Evolutionary conservation across 306 rosid genomes (phyloP), one percentile per base, ranked within the genome.

Genomic region (Nissolia schottii): DNA sequence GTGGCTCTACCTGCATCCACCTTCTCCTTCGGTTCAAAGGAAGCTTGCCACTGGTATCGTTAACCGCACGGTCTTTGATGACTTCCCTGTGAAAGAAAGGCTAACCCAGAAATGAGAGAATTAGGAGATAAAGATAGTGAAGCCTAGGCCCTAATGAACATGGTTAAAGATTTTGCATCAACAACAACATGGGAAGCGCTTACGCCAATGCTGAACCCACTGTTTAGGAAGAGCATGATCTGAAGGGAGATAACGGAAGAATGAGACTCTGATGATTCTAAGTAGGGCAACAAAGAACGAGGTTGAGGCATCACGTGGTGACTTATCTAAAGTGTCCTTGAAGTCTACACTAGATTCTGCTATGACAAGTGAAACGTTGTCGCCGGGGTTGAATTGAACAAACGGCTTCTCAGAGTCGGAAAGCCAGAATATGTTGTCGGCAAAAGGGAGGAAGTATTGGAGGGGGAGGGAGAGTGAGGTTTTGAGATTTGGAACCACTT

Each of bases 71-170:
- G 34, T 79, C 85, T 9, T 76, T 32, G 71, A 88, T 67, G 1
- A 67, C 23, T 0, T 71, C 48, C 49, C 88, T 76, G 19, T 84
- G 84, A 0, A 74, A 54, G 46, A 74, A 81, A 0, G 90, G 92
- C 3, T 61, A 85, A 76, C 18, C 76, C 80, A n/a, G n/a, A n/a
- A n/a, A n/a, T n/a, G n/a, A n/a, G n/a, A n/a, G n/a, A n/a, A n/a
- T n/a, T n/a, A 0, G 70, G 77, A 13, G 6, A 3, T 46, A 78
- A 27, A 20, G 76, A 5, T 1, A 68, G 3, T 8, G 54, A 61
- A 64, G 86, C 79, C 90, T 92, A 89, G 1, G 87, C 80, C 46
- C 85, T 85, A 38, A 89, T 16, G 71, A 89, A 89, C 78, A 60
- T 4, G 14, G 71, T 68, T 10, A 81, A 51, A 18, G 86, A 49